Percentiles rank a stretch among this genome's conserved stretches.
phyloP scores from a whole-genome alignment of 2,329 filamentous ascomycete species.

The Fusarium circinatum region DNA sequence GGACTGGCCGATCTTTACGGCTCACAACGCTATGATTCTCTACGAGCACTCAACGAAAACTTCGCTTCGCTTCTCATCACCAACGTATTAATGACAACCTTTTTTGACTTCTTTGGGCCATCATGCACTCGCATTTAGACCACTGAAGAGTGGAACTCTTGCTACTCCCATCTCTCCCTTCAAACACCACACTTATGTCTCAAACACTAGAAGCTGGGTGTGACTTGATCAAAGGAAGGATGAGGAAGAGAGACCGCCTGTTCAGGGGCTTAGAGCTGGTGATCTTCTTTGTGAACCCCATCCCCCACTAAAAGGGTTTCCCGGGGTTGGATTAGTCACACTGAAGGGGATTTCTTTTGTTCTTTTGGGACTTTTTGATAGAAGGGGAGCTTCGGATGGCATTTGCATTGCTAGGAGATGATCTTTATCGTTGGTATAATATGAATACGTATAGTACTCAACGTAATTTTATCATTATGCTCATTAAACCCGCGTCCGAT shows the following conservation, averaged over 20 bases:
- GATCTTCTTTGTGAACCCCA: conserved; percentile 13
- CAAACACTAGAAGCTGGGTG: neutral
- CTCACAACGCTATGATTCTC: conserved; percentile 13
- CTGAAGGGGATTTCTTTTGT: conserved; percentile 29
- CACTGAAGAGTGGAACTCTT: neutral
- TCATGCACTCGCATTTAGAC: conserved; percentile 28
- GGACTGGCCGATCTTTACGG: neutral
- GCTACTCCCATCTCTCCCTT: neutral
- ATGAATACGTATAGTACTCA: conserved; percentile 38
- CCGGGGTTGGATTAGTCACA: conserved; percentile 9
- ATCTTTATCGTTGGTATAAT: conserved; percentile 37
- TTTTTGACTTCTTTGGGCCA: conserved; percentile 15
- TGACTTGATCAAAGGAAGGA: neutral
- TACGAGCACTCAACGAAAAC: conserved; percentile 29
- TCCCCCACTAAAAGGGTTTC: conserved; percentile 1
- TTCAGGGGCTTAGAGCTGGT: conserved; percentile 17
- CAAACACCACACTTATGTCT: neutral
- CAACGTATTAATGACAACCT: conserved; percentile 35
- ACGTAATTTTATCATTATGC: conserved; percentile 35
- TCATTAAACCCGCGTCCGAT: neutral
- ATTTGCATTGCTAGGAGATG: conserved; percentile 38
- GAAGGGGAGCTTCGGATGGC: conserved; percentile 21
- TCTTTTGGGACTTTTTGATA: conserved; percentile 18
- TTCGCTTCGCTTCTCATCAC: conserved; percentile 26
- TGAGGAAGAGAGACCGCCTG: neutral